These are phyloP conservation scores for Anisogramma anomala DNA, from an alignment of 2,329 filamentous ascomycete genomes.

Conservation along the genomic window DNA sequence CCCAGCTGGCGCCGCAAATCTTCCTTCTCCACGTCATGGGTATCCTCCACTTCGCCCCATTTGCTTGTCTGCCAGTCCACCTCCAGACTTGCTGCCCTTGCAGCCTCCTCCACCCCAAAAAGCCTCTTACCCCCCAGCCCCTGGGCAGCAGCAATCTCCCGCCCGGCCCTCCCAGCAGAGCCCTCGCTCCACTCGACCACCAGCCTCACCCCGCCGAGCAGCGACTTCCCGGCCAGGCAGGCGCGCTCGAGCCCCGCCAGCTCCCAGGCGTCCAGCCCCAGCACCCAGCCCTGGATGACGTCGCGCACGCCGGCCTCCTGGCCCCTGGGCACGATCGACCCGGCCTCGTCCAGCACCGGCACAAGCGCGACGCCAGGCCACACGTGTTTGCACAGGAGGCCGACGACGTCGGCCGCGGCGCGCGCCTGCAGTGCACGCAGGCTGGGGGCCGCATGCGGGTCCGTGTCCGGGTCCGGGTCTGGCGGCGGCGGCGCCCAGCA, in stretches of 20 bases:
- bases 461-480: too few species aligned
- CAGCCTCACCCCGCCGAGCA: constrained; percentile 65
- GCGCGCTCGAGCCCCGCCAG: constrained; percentile 78
- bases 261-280: constrained; percentile 62
- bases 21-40: constrained; percentile 90
- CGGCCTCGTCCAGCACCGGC: constrained; percentile 69
- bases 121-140: constrained; percentile 21
- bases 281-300: constrained; percentile 68
- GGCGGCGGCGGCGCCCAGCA: constrained; percentile 62
- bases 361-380: constrained; percentile 74
- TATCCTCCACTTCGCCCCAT: constrained; percentile 97
- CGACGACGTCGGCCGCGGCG: constrained; percentile 59
- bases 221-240: constrained; percentile 73
- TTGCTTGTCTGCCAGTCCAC: constrained; percentile 79
- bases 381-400: constrained; percentile 57
- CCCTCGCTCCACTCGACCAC: constrained; percentile 81
- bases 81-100: constrained; percentile 66
- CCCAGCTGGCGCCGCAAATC: constrained; percentile 81
- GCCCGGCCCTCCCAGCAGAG: constrained; percentile 35
- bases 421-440: constrained; percentile 63
- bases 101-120: constrained; percentile 77
- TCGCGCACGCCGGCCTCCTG: constrained; percentile 67
- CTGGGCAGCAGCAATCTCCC: constrained; percentile 14
- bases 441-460: constrained; percentile 38
- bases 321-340: constrained; percentile 61